Percentiles rank a stretch among this genome's conserved stretches.
These are phyloP conservation scores for Nannizzia gypsea DNA, from an alignment of 2,329 filamentous ascomycete species.

Conservation along the genomic window DNA sequence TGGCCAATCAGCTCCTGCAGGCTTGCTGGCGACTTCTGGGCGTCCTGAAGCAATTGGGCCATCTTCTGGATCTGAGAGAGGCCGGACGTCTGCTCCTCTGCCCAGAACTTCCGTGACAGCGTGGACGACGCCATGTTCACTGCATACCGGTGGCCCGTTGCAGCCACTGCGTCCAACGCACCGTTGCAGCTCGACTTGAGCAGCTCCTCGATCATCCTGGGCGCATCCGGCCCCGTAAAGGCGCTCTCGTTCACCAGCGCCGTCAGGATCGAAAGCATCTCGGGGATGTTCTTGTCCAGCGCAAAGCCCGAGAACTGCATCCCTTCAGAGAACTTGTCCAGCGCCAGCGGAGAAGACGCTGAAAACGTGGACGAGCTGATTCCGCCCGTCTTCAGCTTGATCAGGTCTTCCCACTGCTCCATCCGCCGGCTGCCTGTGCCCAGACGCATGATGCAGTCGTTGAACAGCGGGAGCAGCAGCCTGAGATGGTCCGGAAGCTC, in stretches of 20 bases:
- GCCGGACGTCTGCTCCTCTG: slow-evolving; percentile 79
- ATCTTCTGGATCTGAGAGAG: slow-evolving; percentile 79
- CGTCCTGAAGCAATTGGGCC: slow-evolving; percentile 57
- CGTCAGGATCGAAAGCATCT: slow-evolving; percentile 77
- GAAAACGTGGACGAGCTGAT: slow-evolving; percentile 74
- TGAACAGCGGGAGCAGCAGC: slow-evolving; percentile 76
- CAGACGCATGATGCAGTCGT: slow-evolving; percentile 82
- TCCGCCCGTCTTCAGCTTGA: slow-evolving; percentile 92
- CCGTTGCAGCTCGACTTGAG: slow-evolving; percentile 79
- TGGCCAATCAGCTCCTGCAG: slow-evolving; percentile 67
- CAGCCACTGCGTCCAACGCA: slow-evolving; percentile 81
- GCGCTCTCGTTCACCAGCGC: slow-evolving; percentile 76
- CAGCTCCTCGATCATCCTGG: slow-evolving; percentile 72
- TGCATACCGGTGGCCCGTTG: slow-evolving; percentile 78
- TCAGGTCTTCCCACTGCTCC: slow-evolving; percentile 89
- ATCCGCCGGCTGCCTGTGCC: slow-evolving; percentile 79
- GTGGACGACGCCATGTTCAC: slow-evolving; percentile 71
- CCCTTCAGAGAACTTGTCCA: slow-evolving; percentile 63
- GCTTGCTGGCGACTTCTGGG: slow-evolving; percentile 55
- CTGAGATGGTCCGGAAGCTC: slow-evolving; percentile 75
- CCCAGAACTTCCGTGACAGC: slow-evolving; percentile 57
- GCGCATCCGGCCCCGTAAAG: slow-evolving; percentile 72
- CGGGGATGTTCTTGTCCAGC: slow-evolving; percentile 75
- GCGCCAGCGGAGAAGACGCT: slow-evolving; percentile 63
- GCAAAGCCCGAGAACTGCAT: slow-evolving; percentile 76